These are phyloP conservation scores for Aspergillus novofumigatus DNA, from an alignment of 2,329 filamentous ascomycete species.

Conservation along the genomic window DNA sequence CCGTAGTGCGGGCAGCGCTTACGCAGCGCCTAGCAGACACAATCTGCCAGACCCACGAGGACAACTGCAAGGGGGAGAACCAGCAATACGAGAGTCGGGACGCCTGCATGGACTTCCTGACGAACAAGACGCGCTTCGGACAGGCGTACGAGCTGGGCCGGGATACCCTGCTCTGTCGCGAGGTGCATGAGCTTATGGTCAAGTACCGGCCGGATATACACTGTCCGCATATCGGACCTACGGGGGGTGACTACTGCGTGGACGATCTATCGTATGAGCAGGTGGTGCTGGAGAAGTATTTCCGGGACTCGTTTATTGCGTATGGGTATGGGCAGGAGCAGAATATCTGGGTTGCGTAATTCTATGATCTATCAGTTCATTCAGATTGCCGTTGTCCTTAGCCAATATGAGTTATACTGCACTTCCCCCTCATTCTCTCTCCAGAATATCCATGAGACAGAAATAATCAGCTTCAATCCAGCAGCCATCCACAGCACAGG, in stretches of 20 bases:
- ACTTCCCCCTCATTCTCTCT: not conserved
- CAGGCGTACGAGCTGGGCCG: conserved; percentile 21
- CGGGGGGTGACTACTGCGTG: conserved; percentile 24
- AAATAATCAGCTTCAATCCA: conserved; percentile 20
- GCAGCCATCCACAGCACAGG: conserved; percentile 22
- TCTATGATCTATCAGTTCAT: not conserved
- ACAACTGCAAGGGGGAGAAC: conserved; percentile 16
- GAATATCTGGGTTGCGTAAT: conserved; percentile 15
- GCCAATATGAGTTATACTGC: not conserved
- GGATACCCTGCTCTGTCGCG: conserved; percentile 25
- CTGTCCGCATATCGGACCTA: conserved; percentile 25
- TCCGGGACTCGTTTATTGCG: conserved; percentile 21
- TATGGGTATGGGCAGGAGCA: conserved; percentile 17
- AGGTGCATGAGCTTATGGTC: conserved; percentile 29
- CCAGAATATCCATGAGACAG: conserved; percentile 20
- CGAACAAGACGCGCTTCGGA: conserved; percentile 18
- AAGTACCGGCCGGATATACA: conserved; percentile 22
- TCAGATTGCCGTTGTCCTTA: not conserved
- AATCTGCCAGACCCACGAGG: conserved; percentile 19
- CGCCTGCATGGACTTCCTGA: conserved; percentile 19
- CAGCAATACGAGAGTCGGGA: conserved; percentile 18
- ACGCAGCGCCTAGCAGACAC: conserved; percentile 12
- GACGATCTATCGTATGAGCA: conserved; percentile 22
- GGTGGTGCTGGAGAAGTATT: conserved; percentile 23
- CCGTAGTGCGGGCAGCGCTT: not conserved